Evolutionary conservation across 306 rosid species (phyloP).

Genomic region (Acacia confusa): DNA sequence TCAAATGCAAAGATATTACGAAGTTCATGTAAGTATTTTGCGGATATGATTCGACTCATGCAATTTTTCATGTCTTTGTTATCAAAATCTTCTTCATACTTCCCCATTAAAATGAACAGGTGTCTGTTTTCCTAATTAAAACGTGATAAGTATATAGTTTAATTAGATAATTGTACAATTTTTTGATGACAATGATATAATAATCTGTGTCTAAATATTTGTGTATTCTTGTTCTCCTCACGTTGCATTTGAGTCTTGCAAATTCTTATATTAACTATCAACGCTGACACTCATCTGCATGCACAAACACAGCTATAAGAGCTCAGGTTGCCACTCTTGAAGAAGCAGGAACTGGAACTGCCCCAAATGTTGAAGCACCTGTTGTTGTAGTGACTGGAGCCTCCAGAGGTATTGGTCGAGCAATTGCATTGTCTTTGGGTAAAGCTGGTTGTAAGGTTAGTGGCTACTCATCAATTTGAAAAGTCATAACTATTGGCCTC

Average conservation of each 20-base stretch:
- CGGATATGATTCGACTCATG: background rate
- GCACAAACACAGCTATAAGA: constrained; percentile 52
- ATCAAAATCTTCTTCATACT: background rate
- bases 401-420: constrained; percentile 89
- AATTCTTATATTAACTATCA: background rate
- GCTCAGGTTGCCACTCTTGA: constrained; percentile 78
- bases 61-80: background rate
- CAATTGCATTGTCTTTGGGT: constrained; percentile 80
- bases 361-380: constrained; percentile 67
- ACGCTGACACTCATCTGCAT: background rate
- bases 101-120: background rate
- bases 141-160: background rate
- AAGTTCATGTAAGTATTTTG: background rate
- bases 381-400: constrained; percentile 94
- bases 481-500: background rate
- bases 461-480: background rate
- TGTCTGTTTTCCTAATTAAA: background rate
- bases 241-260: background rate
- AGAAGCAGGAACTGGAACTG: constrained; percentile 52
- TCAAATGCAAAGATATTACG: background rate
- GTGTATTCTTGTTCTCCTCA: background rate
- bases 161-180: background rate
- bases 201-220: background rate
- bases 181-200: background rate
- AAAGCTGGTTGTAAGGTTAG: constrained; percentile 96